A percentile compares a stretch with the other conserved stretches of the same genome.
Evolutionary conservation across 73 alveolate genomes (phyloP).

Genomic region (Stentor roeselii): DNA sequence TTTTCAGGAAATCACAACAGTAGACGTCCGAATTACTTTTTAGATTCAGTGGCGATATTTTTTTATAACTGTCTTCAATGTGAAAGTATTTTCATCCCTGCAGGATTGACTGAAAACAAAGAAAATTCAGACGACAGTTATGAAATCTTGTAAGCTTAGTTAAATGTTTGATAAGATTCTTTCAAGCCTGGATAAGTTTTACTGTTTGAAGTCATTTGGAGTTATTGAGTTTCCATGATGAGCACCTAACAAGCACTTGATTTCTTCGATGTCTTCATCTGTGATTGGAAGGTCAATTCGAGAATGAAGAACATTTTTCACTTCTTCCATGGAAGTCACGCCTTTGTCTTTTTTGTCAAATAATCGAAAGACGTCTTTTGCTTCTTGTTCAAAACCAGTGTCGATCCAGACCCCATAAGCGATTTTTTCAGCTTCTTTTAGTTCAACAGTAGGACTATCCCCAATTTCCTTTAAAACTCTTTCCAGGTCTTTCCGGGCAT

Average conservation of each 20-base stretch:
- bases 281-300: background rate
- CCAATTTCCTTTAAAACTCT: background rate
- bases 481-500: slow-evolving; percentile 12
- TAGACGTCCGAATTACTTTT: slow-evolving; percentile 39
- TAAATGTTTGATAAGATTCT: background rate
- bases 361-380: background rate
- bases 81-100: background rate
- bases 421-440: slow-evolving; percentile 17
- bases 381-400: slow-evolving; percentile 6
- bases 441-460: background rate
- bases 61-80: slow-evolving; percentile 32
- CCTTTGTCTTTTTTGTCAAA: slow-evolving; percentile 25
- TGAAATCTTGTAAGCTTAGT: background rate
- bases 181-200: background rate
- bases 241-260: background rate
- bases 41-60: slow-evolving; percentile 59
- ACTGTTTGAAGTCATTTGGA: background rate
- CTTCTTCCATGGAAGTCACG: slow-evolving; percentile 9
- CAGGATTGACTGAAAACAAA: background rate
- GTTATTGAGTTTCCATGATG: background rate
- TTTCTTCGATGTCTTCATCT: slow-evolving; percentile 19
- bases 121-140: background rate
- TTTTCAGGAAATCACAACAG: slow-evolving; percentile 28
- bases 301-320: slow-evolving; percentile 11
- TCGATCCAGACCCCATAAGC: background rate